Evolutionary conservation across 1,284 basidiomycete species (phyloP).

Genomic region (Cystobasidium pallidum): DNA sequence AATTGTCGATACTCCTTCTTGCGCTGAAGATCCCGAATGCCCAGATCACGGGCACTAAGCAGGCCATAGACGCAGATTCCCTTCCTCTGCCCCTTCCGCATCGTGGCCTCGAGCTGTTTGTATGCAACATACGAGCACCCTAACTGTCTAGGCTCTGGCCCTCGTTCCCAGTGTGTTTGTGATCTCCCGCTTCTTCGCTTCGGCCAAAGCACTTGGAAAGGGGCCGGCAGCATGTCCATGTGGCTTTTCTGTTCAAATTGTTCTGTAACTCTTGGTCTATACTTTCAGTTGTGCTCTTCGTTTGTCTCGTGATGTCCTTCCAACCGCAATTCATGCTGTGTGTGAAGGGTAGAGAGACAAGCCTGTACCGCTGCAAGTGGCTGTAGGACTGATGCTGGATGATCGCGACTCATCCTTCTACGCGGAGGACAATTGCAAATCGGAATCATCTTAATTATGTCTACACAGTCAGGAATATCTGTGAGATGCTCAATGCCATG

Average conservation of each 20-base stretch:
- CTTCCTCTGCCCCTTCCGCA: background rate
- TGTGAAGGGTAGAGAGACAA: background rate
- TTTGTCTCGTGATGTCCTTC: too few species aligned
- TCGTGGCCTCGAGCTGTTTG: background rate
- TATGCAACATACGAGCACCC: background rate
- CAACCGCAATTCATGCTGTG: too few species aligned
- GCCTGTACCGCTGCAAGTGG: background rate
- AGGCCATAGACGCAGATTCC: background rate
- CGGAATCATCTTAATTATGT: conserved; percentile 12
- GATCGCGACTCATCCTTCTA: background rate
- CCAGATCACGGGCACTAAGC: background rate
- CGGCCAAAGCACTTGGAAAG: too few species aligned
- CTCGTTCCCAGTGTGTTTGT: too few species aligned
- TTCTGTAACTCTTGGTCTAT: too few species aligned
- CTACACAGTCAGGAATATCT: conserved; percentile 39
- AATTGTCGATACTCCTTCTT: background rate
- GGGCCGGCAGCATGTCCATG: too few species aligned
- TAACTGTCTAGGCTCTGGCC: too few species aligned
- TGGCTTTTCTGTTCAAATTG: too few species aligned
- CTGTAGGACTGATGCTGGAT: background rate
- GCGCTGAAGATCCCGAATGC: background rate
- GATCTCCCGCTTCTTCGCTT: too few species aligned
- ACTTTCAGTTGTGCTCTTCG: too few species aligned
- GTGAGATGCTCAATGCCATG: conserved; percentile 9
- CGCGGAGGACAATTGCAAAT: too few species aligned